Evolutionary conservation across 164 flowering plant species (phyloP).

Genomic region (Macadamia integrifolia): DNA sequence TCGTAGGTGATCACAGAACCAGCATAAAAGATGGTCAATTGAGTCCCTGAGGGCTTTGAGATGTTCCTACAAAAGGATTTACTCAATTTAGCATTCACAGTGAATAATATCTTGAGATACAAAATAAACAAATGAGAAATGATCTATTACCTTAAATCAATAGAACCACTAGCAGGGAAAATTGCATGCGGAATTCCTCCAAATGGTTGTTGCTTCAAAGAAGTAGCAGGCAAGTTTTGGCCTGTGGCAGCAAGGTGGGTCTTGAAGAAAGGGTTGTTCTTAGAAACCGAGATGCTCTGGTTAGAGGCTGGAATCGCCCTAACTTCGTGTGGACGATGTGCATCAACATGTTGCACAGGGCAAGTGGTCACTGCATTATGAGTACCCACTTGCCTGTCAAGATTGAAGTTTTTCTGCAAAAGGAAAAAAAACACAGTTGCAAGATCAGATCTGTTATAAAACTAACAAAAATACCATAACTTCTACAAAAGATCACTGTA

Average conservation of each 20-base stretch:
- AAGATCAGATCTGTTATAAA: background rate
- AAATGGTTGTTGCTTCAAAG: conserved; percentile 34
- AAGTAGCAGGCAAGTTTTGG: conserved; percentile 24
- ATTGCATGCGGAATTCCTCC: conserved; percentile 42
- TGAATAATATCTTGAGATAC: background rate
- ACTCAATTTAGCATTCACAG: conserved; percentile 2
- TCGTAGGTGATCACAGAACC: conserved; percentile 73
- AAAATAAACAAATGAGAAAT: background rate
- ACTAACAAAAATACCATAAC: background rate
- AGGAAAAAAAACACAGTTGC: background rate
- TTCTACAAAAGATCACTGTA: background rate
- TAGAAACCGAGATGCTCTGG: conserved; percentile 31
- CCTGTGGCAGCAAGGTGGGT: conserved; percentile 28
- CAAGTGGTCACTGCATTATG: conserved; percentile 29
- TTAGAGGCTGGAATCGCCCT: conserved; percentile 37
- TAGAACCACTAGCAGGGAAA: conserved; percentile 24
- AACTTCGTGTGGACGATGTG: conserved; percentile 27
- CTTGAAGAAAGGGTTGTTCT: conserved; percentile 43
- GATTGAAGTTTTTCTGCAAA: conserved; percentile 32
- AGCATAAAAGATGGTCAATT: conserved; percentile 75
- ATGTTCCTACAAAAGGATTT: conserved; percentile 32
- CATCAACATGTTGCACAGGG: conserved; percentile 31
- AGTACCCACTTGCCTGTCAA: conserved; percentile 31
- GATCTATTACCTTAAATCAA: conserved; percentile 41
- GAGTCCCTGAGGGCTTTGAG: conserved; percentile 37